Conservation (phyloP, 345 rosid genomes). For the Mallotus nudiflorus region DNA sequence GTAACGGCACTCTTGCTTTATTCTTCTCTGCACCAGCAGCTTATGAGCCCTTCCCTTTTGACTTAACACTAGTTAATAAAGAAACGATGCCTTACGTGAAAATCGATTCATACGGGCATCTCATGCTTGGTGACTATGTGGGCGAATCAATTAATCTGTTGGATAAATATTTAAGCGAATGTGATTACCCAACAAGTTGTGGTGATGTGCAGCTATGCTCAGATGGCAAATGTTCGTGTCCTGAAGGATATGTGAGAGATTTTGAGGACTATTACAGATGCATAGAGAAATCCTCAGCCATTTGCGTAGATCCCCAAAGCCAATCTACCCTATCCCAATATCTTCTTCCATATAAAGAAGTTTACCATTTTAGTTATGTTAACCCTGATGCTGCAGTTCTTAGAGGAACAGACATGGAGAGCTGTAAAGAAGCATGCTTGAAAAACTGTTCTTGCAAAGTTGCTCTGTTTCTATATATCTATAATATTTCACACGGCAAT, state of each 20-base stretch:
- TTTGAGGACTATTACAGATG: constrained; percentile 23
- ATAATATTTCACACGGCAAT: not conserved
- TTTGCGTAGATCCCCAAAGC: too few species aligned
- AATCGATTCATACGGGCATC: too few species aligned
- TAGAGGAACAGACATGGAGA: not conserved
- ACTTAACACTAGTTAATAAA: too few species aligned
- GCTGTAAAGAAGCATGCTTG: constrained; percentile 23
- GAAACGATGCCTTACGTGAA: too few species aligned
- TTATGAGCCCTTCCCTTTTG: too few species aligned
- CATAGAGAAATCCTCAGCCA: constrained; percentile 12
- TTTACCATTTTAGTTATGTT: too few species aligned
- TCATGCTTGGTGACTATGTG: too few species aligned
- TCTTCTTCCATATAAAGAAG: constrained; percentile 22
- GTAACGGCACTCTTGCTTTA: too few species aligned
- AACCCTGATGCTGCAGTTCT: not conserved
- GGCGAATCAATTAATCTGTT: too few species aligned
- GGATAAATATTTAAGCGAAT: not conserved
- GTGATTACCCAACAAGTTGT: constrained; percentile 32
- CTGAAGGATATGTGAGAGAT: constrained; percentile 14
- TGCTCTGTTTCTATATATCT: constrained; percentile 16
- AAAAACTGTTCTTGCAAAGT: constrained; percentile 39
- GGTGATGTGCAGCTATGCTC: constrained; percentile 37
- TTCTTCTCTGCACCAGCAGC: too few species aligned
- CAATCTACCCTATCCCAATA: constrained; percentile 19
- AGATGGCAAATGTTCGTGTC: constrained; percentile 26